Evolutionary conservation across 352 stramenopile species (phyloP), one percentile per base, ranked within the genome.

Genomic region (Pythium oligandrum): DNA sequence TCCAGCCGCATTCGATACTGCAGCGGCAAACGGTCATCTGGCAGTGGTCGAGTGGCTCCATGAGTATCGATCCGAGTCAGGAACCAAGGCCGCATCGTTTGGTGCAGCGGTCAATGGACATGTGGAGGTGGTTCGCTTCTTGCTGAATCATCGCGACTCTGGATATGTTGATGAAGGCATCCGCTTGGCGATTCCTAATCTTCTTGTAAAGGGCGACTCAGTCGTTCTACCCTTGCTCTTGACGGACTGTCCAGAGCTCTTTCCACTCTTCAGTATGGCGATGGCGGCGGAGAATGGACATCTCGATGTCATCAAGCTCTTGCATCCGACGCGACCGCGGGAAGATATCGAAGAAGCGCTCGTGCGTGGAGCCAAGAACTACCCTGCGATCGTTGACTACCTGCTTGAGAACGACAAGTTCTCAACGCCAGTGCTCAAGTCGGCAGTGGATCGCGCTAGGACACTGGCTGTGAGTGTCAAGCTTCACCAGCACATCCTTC

Each of bases 11-110:
- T 50, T 68, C 52, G 58, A 64, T 39, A 39, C 44, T 7, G 63
- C 63, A 9, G 63, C 60, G 7, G 50, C 40, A 26, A 40, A 61
- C 26, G 64, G 64, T 6, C 52, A 68, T 30, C 30, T 65, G 3
- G 51, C 60, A 1, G 43, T 72, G 40, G 39, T 61, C 6, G 31
- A 42, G 10, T 61, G 55, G 55, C 48, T 66, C 4, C 17, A 62
- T 12, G 11, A 3, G 8, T 38, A 59, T 44, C 54, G 55, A 4
- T 30, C 30, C 26, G 45, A 63, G 39, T 43, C 43, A 2, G 34
- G 34, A 38, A 46, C 47, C 12, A 44, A 26, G 9, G 37, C 37
- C 4, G 51, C 60, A 31, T 51, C 57, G 35, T 32, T 48, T 40
- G 32, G 9, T 3, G 60, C 60, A 3, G 49, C 52, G n/a, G 35